Percentiles rank a stretch among this genome's conserved stretches.
Evolutionary conservation across 495 filamentous ascomycete genomes (phyloP).

Genomic region (Durotheca rogersii): DNA sequence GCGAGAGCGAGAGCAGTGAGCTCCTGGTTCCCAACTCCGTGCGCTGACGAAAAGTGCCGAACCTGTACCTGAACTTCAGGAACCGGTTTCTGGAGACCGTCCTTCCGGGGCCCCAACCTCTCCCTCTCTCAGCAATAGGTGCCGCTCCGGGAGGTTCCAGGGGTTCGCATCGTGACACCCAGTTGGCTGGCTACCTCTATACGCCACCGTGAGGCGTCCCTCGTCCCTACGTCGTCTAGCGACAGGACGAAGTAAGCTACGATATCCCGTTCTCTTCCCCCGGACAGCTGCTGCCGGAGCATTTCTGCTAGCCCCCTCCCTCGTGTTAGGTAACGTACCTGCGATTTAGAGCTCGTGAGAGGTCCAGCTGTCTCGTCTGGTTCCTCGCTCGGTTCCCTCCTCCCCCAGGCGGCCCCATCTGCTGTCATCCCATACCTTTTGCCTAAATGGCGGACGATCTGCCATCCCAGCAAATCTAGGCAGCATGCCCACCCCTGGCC

Average conservation of each 20-base stretch:
- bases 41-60: constrained; percentile 28
- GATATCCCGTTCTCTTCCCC: constrained; percentile 1
- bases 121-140: constrained; percentile 17
- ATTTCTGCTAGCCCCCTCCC: constrained; percentile 1
- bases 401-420: constrained; percentile 13
- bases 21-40: constrained; percentile 7
- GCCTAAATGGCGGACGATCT: constrained; percentile 33
- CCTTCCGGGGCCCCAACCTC: constrained; percentile 30
- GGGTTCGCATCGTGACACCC: constrained; percentile 20
- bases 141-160: constrained; percentile 20
- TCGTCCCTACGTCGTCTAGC: constrained; percentile 4
- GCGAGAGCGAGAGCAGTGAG: no score
- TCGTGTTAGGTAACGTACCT: constrained; percentile 21
- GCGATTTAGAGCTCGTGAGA: constrained; percentile 8
- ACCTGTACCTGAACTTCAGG: constrained; percentile 28
- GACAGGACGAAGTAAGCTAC: constrained; percentile 6
- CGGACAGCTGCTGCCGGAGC: constrained; percentile 16
- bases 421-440: constrained; percentile 36
- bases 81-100: constrained; percentile 35
- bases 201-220: constrained; percentile 11
- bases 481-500: constrained; percentile 20
- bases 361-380: constrained; percentile 25
- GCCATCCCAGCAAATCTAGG: constrained; percentile 27
- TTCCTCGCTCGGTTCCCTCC: constrained; percentile 24
- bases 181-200: constrained; percentile 7